Evolutionary conservation across 257 asterid genomes (phyloP).

Genomic region (Lantana camara): DNA sequence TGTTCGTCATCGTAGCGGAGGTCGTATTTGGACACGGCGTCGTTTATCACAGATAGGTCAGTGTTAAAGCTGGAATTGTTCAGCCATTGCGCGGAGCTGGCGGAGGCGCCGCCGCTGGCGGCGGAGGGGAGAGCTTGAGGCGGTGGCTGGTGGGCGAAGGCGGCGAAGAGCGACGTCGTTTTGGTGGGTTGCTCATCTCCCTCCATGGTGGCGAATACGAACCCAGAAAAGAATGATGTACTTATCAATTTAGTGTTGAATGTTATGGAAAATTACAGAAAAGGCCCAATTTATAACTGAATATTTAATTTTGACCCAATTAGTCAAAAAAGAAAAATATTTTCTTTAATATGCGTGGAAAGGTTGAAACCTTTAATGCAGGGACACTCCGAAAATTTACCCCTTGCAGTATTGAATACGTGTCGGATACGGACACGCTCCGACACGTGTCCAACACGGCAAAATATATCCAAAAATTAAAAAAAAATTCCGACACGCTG

Average conservation of each 20-base stretch:
- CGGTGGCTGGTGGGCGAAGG: slow-evolving; percentile 31
- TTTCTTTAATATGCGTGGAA: too few relatives aligned
- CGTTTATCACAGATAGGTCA: slow-evolving; percentile 67
- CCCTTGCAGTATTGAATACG: too few relatives aligned
- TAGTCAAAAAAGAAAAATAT: too few relatives aligned
- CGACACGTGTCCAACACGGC: too few relatives aligned
- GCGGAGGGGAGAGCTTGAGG: slow-evolving; percentile 32
- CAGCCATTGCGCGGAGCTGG: slow-evolving; percentile 59
- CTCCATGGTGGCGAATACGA: slow-evolving; percentile 29
- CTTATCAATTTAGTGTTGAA: not conserved
- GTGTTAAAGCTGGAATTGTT: slow-evolving; percentile 77
- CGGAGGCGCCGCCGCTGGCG: slow-evolving; percentile 21
- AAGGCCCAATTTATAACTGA: not conserved
- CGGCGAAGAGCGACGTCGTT: slow-evolving; percentile 67
- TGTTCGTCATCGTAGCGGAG: slow-evolving; percentile 38
- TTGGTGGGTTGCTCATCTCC: slow-evolving; percentile 35
- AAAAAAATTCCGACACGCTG: too few relatives aligned
- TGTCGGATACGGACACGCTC: too few relatives aligned
- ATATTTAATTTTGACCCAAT: not conserved
- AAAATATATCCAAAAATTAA: too few relatives aligned
- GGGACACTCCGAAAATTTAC: too few relatives aligned
- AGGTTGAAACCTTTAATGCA: too few relatives aligned
- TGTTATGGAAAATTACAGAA: slow-evolving; percentile 1
- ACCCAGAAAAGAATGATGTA: not conserved
- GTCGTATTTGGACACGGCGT: slow-evolving; percentile 68